These are phyloP conservation scores for Puccinia novopanici DNA, from an alignment of 1,284 basidiomycete genomes.

Conservation along the genomic window DNA sequence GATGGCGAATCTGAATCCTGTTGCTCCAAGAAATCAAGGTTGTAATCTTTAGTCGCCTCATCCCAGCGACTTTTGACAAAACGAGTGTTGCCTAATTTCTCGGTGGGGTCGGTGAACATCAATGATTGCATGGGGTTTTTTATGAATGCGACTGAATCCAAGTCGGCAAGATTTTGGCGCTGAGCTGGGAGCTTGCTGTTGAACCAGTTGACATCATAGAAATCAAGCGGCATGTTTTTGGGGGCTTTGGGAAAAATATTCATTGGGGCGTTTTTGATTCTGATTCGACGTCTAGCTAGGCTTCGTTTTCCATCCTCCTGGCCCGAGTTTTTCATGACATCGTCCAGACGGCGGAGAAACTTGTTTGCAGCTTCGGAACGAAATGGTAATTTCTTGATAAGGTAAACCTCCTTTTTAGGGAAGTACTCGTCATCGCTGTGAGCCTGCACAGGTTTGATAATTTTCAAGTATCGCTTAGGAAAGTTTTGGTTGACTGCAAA, in stretches of 20 bases:
- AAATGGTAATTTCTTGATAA: background rate
- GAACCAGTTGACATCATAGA: constrained; percentile 7
- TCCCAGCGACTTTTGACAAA: background rate
- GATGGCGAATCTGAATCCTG: background rate
- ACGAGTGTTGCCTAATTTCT: background rate
- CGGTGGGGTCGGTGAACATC: background rate
- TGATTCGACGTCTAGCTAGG: background rate
- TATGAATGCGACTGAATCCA: too few relatives aligned
- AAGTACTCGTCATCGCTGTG: constrained; percentile 2
- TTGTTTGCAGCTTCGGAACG: background rate
- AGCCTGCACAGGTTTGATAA: background rate
- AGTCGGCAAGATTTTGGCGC: constrained; percentile 1
- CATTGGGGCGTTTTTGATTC: background rate
- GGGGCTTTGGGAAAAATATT: constrained; percentile 18
- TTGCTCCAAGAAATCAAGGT: background rate
- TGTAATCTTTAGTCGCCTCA: constrained; percentile 12
- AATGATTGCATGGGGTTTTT: background rate
- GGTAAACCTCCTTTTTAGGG: background rate
- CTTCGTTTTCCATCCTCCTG: background rate
- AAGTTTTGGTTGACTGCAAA: background rate
- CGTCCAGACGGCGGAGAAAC: background rate
- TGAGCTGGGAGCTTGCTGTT: constrained; percentile 18
- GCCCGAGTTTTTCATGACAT: background rate
- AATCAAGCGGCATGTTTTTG: background rate
- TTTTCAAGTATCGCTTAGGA: background rate